Conservation (phyloP, 306 rosid species). For the Citrullus colocynthis region DNA sequence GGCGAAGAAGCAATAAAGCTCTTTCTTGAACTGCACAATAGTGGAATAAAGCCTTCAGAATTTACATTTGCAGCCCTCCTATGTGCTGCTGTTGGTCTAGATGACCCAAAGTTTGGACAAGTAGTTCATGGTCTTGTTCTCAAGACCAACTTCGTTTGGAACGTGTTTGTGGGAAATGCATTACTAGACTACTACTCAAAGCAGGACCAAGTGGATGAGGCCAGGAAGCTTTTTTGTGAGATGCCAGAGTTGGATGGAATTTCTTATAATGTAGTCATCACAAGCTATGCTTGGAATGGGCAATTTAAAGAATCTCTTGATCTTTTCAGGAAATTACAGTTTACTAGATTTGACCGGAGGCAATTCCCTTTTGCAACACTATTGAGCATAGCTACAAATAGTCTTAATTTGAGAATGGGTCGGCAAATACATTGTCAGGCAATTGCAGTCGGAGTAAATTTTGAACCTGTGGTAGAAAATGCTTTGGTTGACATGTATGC, state of each 20-base stretch:
- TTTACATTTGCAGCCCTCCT: constrained; percentile 75
- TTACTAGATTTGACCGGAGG: constrained; percentile 45
- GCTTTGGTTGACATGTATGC: constrained; percentile 91
- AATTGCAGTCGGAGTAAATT: constrained; percentile 33
- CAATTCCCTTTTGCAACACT: constrained; percentile 65
- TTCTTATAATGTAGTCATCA: constrained; percentile 61
- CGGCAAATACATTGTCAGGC: constrained; percentile 68
- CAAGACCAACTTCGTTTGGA: constrained; percentile 52
- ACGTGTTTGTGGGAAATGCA: constrained; percentile 82
- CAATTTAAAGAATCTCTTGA: constrained; percentile 32
- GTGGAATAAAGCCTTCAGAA: constrained; percentile 47
- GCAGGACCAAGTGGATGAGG: constrained; percentile 40
- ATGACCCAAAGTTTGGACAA: constrained; percentile 42
- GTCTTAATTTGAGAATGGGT: constrained; percentile 51
- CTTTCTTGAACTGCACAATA: constrained; percentile 51
- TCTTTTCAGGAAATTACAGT: constrained; percentile 44
- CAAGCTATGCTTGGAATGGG: constrained; percentile 51
- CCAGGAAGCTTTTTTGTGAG: constrained; percentile 45
- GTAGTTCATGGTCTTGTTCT: constrained; percentile 56
- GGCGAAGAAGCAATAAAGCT: constrained; percentile 45
- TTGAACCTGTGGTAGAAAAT: constrained; percentile 55
- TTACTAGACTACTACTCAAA: constrained; percentile 84
- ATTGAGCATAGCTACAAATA: constrained; percentile 66
- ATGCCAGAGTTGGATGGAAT: constrained; percentile 78
- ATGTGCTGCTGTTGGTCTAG: constrained; percentile 48